A percentile compares a stretch with the other conserved stretches of the same genome.
These are phyloP conservation scores for Saccharomyces hybrid DNA, from an alignment of 1,139 yeast species.

Conservation along the genomic window DNA sequence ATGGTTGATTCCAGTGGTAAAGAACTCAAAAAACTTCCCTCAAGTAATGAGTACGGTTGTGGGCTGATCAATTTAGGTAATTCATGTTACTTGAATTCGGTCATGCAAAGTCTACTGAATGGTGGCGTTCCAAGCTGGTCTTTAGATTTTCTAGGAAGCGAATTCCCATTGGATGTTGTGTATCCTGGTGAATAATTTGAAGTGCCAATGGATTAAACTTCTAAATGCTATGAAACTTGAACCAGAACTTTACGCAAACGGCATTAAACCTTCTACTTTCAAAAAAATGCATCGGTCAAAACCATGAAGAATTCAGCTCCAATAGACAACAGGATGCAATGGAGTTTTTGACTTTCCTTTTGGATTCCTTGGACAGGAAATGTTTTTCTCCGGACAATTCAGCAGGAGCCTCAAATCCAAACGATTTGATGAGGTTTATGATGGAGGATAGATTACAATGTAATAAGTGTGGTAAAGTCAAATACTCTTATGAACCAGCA, in stretches of 20 bases:
- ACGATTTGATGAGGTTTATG: constrained; percentile 55
- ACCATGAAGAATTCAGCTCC: constrained; percentile 75
- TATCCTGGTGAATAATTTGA: constrained; percentile 61
- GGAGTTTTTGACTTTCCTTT: constrained; percentile 68
- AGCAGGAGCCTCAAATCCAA: constrained; percentile 34
- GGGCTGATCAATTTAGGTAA: constrained; percentile 89
- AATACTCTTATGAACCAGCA: constrained; percentile 49
- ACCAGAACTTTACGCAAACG: constrained; percentile 56
- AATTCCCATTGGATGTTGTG: constrained; percentile 32
- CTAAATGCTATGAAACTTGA: constrained; percentile 68
- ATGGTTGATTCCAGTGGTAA: constrained; percentile 70
- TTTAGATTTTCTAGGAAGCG: constrained; percentile 17
- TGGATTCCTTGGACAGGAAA: constrained; percentile 52
- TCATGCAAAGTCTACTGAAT: constrained; percentile 61
- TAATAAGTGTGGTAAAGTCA: constrained; percentile 52
- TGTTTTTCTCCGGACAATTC: constrained; percentile 28
- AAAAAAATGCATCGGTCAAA: constrained; percentile 66
- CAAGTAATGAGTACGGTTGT: constrained; percentile 43
- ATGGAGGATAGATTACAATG: constrained; percentile 63
- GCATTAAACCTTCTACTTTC: constrained; percentile 69
- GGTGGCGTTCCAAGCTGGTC: constrained; percentile 25
- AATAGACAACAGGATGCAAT: constrained; percentile 92
- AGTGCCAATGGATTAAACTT: constrained; percentile 66
- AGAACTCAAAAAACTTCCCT: constrained; percentile 55
- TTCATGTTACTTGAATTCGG: constrained; percentile 83